A percentile compares a stretch with the other conserved stretches of the same genome.
phyloP scores from a whole-genome alignment of 2,329 filamentous ascomycete species.

The Sclerotinia nivalis region DNA sequence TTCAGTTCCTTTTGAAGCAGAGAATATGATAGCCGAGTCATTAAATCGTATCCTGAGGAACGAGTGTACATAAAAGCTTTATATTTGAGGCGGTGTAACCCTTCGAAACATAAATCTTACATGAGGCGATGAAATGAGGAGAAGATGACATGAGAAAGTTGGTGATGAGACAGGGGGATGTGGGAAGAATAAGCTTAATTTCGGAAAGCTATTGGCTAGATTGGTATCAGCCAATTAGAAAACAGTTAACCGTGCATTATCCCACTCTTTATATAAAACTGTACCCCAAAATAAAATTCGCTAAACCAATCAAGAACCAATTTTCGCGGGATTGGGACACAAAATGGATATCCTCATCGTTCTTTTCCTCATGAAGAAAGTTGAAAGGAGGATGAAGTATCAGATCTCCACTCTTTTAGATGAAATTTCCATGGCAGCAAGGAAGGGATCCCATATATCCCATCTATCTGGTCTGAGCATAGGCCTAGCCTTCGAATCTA shows the following conservation, averaged over 20 bases:
- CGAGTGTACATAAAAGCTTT: neutral
- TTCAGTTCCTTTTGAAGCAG: neutral
- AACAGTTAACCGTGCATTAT: neutral
- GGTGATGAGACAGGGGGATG: neutral
- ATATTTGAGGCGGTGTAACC: neutral
- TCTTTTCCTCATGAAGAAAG: neutral
- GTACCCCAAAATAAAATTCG: neutral
- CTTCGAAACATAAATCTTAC: neutral
- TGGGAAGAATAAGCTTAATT: slow-evolving; percentile 16
- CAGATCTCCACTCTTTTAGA: slow-evolving; percentile 14
- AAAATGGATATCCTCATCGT: neutral
- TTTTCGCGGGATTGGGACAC: no score
- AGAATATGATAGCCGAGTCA: neutral
- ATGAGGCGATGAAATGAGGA: neutral
- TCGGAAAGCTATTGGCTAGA: neutral
- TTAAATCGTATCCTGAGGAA: neutral
- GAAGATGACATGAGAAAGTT: no score
- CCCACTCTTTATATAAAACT: neutral
- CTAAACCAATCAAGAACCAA: neutral
- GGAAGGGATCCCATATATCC: slow-evolving; percentile 12
- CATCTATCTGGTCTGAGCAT: slow-evolving; percentile 5
- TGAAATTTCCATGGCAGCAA: neutral
- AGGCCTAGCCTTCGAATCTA: neutral
- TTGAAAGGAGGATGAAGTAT: neutral
- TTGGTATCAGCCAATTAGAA: neutral